A percentile compares a stretch with the other conserved stretches of the same genome.
Evolutionary conservation across 495 filamentous ascomycete species (phyloP).

Genomic region (Penicillium antarcticum): DNA sequence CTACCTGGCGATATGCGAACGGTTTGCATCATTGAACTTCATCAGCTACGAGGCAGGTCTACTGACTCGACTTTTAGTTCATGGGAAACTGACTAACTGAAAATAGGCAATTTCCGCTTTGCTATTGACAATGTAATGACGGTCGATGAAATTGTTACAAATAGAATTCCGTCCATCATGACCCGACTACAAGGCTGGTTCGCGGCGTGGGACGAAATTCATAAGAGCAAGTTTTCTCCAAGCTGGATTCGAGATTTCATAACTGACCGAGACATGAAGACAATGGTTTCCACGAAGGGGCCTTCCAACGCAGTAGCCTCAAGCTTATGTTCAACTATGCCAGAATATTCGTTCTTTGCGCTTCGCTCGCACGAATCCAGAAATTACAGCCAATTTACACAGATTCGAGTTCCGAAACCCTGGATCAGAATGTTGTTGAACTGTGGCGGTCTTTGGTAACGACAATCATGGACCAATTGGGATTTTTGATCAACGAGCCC

Average conservation of each 20-base stretch:
- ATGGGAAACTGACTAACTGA: not conserved
- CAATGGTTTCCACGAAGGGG: slow-evolving; percentile 39
- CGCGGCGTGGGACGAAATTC: slow-evolving; percentile 43
- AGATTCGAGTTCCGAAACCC: slow-evolving; percentile 20
- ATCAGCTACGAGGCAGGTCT: slow-evolving; percentile 35
- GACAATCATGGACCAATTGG: slow-evolving; percentile 38
- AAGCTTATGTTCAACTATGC: slow-evolving; percentile 40
- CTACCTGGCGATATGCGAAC: slow-evolving; percentile 42
- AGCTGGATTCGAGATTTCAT: not conserved
- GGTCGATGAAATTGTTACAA: slow-evolving; percentile 26
- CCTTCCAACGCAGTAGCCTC: slow-evolving; percentile 41
- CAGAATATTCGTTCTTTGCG: slow-evolving; percentile 37
- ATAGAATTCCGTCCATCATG: slow-evolving; percentile 36
- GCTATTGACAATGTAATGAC: slow-evolving; percentile 31
- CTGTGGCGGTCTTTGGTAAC: slow-evolving; percentile 39
- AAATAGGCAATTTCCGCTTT: slow-evolving; percentile 27
- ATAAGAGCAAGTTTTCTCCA: slow-evolving; percentile 28
- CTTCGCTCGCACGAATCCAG: slow-evolving; percentile 38
- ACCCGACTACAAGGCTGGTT: slow-evolving; percentile 37
- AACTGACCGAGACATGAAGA: slow-evolving; percentile 15
- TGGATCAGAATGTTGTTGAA: slow-evolving; percentile 25
- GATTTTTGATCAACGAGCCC: slow-evolving; percentile 33
- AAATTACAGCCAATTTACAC: slow-evolving; percentile 29
- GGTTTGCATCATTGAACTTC: slow-evolving; percentile 40
- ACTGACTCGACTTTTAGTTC: not conserved